Conservation (phyloP, 148 eudicot genomes). For the Vaccinium vitisidaea region DNA sequence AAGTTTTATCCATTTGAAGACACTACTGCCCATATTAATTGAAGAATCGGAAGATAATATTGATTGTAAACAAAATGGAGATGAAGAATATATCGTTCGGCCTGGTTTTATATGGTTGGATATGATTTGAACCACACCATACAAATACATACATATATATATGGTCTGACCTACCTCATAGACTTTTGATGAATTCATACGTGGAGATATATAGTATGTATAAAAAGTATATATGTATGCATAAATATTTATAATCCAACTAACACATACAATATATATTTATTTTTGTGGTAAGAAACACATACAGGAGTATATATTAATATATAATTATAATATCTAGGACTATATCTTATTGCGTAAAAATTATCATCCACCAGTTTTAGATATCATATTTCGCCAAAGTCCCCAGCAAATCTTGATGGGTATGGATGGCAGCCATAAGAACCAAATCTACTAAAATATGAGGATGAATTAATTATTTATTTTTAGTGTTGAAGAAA, state of each 20-base stretch:
- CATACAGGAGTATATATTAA: neutral
- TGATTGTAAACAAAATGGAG: neutral
- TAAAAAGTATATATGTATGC: neutral
- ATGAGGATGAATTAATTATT: too few relatives aligned
- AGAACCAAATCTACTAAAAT: neutral
- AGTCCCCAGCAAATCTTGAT: neutral
- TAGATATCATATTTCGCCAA: neutral
- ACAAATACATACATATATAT: neutral
- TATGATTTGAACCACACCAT: neutral
- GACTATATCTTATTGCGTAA: neutral
- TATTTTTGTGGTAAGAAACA: too few relatives aligned
- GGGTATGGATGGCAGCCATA: neutral
- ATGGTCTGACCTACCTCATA: neutral
- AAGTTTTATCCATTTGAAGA: neutral
- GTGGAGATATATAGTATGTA: neutral
- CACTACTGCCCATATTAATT: neutral
- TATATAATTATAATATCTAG: neutral
- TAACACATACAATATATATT: neutral
- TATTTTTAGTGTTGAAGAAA: neutral
- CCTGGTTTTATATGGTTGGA: neutral
- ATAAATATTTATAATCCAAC: neutral
- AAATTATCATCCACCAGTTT: neutral
- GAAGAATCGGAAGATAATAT: neutral
- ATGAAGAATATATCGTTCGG: neutral
- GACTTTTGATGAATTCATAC: neutral